These are phyloP conservation scores for Blumeria hordei DNA, from an alignment of 2,329 filamentous ascomycete species.

Conservation along the genomic window DNA sequence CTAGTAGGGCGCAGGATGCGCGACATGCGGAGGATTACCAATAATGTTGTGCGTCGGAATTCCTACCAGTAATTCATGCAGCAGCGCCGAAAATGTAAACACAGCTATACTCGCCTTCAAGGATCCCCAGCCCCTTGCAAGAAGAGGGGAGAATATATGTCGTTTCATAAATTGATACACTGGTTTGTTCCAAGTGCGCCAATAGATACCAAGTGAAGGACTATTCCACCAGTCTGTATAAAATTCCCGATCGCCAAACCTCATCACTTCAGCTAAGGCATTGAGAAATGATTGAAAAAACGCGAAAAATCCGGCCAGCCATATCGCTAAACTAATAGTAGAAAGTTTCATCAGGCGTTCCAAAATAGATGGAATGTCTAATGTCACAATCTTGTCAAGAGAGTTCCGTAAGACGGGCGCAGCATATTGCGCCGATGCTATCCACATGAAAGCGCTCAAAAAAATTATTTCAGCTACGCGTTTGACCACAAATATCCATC, in stretches of 20 bases:
- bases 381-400: conserved; percentile 57
- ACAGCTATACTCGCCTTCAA: conserved; percentile 51
- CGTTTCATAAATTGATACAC: conserved; percentile 93
- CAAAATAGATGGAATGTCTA: conserved; percentile 59
- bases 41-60: conserved; percentile 87
- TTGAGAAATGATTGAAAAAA: conserved; percentile 87
- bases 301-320: conserved; percentile 93
- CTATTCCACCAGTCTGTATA: conserved; percentile 99
- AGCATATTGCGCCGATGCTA: conserved; percentile 82
- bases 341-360: conserved; percentile 87
- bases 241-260: conserved; percentile 81
- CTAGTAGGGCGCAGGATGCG: conserved; percentile 6
- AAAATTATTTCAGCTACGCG: conserved; percentile 53
- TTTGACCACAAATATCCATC: conserved; percentile 75
- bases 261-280: conserved; percentile 67
- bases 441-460: conserved; percentile 79
- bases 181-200: conserved; percentile 93
- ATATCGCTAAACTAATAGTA: conserved; percentile 86
- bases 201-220: conserved; percentile 64
- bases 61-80: conserved; percentile 84
- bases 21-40: too few relatives aligned
- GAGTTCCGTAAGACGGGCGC: conserved; percentile 76
- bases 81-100: conserved; percentile 65
- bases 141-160: conserved; percentile 73
- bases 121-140: conserved; percentile 60